phyloP scores from a whole-genome alignment of 441 rosid genomes.

The Pelargonium cotyledonis region DNA sequence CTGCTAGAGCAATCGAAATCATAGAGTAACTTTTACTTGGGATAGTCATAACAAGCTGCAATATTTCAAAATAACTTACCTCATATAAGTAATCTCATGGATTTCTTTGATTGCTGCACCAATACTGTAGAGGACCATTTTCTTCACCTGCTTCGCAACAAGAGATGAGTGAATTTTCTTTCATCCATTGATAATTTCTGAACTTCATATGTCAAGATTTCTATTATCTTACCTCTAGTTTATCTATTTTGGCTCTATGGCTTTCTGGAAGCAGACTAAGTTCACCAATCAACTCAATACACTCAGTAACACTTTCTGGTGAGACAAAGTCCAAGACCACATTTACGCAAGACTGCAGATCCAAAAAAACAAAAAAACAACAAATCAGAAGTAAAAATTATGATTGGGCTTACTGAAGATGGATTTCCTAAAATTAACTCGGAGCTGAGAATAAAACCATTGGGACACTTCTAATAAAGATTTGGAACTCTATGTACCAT shows the following conservation, averaged over 20 bases:
- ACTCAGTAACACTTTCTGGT: slow-evolving; percentile 65
- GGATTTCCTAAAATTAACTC: neutral
- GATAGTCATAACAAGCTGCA: neutral
- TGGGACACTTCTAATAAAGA: neutral
- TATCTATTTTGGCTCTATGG: slow-evolving; percentile 59
- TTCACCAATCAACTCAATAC: slow-evolving; percentile 61
- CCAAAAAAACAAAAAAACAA: slow-evolving; percentile 13
- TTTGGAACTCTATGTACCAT: neutral
- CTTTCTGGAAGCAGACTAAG: slow-evolving; percentile 62
- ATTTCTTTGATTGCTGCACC: slow-evolving; percentile 65
- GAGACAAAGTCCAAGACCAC: slow-evolving; percentile 86
- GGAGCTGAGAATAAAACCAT: neutral
- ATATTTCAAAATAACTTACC: slow-evolving; percentile 32
- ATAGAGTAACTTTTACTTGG: neutral
- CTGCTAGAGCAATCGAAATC: neutral
- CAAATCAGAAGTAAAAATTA: neutral
- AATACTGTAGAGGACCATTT: slow-evolving; percentile 68
- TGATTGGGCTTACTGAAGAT: neutral
- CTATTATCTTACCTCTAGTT: slow-evolving; percentile 53
- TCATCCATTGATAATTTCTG: neutral
- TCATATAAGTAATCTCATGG: slow-evolving; percentile 60
- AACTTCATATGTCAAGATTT: neutral
- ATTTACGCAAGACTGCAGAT: slow-evolving; percentile 78
- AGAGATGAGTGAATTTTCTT: slow-evolving; percentile 5
- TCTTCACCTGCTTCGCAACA: slow-evolving; percentile 54